These are phyloP conservation scores for Vaccinium myrtillus DNA, from an alignment of 148 eudicot genomes.

Conservation along the genomic window DNA sequence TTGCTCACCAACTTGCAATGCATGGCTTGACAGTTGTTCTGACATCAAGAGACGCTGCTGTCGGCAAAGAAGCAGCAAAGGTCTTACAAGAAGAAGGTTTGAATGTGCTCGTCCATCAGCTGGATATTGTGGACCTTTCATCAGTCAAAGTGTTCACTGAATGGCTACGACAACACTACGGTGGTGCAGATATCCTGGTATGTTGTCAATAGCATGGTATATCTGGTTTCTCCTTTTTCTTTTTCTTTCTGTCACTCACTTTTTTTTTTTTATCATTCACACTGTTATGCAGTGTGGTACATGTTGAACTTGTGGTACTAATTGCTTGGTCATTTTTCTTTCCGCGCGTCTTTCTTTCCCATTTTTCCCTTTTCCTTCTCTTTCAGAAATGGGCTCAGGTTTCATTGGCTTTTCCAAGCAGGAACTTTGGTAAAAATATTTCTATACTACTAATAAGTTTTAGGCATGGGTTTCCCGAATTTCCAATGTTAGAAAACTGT, in stretches of 20 bases:
- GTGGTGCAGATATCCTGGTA: constrained; percentile 90
- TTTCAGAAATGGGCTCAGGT: not conserved
- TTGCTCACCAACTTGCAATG: constrained; percentile 67
- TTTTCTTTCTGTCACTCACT: no score
- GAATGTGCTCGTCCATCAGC: constrained; percentile 73
- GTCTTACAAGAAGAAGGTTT: constrained; percentile 78
- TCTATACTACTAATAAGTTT: not conserved
- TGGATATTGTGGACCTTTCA: constrained; percentile 66
- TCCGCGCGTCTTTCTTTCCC: not conserved
- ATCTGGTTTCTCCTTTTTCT: not conserved
- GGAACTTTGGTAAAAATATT: not conserved
- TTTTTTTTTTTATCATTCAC: no score
- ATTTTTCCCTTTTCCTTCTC: not conserved
- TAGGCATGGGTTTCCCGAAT: not conserved
- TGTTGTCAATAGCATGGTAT: not conserved
- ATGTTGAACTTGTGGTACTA: not conserved
- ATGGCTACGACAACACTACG: constrained; percentile 59
- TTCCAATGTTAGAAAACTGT: not conserved
- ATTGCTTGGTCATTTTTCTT: not conserved
- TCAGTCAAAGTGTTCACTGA: constrained; percentile 57
- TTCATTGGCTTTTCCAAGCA: not conserved
- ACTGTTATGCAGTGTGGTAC: not conserved
- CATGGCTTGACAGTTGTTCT: constrained; percentile 80
- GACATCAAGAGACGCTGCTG: constrained; percentile 67
- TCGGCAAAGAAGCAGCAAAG: constrained; percentile 83